These are phyloP conservation scores for Conticribra guillardii DNA, from an alignment of 108 stramenopile genomes.

Conservation along the genomic window DNA sequence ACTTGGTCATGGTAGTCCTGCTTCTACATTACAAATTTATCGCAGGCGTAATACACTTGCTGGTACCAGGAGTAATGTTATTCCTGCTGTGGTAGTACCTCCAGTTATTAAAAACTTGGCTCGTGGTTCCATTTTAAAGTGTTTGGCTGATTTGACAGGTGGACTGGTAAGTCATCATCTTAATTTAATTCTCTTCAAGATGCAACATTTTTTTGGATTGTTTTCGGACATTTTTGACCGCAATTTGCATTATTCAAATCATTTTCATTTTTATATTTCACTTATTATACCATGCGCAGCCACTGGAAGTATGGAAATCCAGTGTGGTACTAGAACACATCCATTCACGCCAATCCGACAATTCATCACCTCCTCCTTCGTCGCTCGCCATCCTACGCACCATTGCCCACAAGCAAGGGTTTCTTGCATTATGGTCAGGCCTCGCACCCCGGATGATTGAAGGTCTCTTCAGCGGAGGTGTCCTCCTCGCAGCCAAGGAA, in stretches of 20 bases:
- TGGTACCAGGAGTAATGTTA: no score
- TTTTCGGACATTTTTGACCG: neutral
- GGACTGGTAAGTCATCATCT: slow-evolving; percentile 24
- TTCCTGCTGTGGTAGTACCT: slow-evolving; percentile 18
- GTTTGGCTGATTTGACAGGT: slow-evolving; percentile 37
- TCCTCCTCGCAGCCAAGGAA: slow-evolving; percentile 33
- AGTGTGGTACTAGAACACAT: slow-evolving; percentile 35
- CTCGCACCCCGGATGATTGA: slow-evolving; percentile 39
- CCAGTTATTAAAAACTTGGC: slow-evolving; percentile 26
- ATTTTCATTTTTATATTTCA: neutral
- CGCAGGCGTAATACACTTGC: no score
- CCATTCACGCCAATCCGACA: slow-evolving; percentile 1
- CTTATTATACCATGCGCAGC: slow-evolving; percentile 3
- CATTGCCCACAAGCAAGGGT: slow-evolving; percentile 20
- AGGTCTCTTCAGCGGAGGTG: slow-evolving; percentile 32
- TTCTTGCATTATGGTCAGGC: slow-evolving; percentile 24
- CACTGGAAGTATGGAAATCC: slow-evolving; percentile 42
- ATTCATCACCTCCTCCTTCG: slow-evolving; percentile 8
- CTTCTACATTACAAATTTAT: no score
- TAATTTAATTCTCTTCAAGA: neutral
- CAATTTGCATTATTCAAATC: neutral
- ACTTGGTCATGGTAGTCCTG: no score
- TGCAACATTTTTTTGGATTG: neutral
- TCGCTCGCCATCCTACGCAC: slow-evolving; percentile 14
- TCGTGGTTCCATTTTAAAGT: slow-evolving; percentile 26